These are phyloP conservation scores for Saccharomycopsis fibuligera DNA, from an alignment of 805 yeast genomes.

Conservation along the genomic window DNA sequence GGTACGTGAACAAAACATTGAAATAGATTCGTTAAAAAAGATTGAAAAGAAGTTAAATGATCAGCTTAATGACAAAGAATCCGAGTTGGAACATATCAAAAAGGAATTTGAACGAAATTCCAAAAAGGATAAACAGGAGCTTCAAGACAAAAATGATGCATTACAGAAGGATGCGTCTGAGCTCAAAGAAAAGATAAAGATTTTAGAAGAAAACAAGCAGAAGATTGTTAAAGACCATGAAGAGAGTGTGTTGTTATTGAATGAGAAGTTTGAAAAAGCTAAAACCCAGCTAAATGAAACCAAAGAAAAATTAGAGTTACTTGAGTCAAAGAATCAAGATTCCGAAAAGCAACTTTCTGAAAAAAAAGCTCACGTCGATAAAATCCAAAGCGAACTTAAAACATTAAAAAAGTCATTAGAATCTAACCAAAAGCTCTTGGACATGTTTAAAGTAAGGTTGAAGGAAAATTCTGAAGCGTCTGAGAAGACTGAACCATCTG, in stretches of 20 bases:
- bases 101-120: constrained; percentile 1
- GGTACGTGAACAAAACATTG: no score
- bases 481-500: background rate
- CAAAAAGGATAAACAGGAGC: background rate
- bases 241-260: background rate
- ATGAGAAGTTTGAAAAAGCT: background rate
- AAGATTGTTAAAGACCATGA: no score
- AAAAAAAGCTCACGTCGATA: no score
- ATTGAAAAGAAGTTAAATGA: background rate
- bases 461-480: background rate
- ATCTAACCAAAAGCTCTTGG: constrained; percentile 12
- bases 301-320: background rate
- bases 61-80: background rate
- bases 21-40: background rate
- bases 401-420: background rate
- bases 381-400: background rate
- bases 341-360: no score
- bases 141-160: background rate
- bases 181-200: background rate
- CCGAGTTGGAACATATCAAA: background rate
- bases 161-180: background rate
- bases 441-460: constrained; percentile 10
- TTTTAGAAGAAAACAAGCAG: background rate
- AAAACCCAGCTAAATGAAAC: no score
- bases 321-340: background rate